phyloP scores from a whole-genome alignment of 331 rosid species.

The Malus hybrid region DNA sequence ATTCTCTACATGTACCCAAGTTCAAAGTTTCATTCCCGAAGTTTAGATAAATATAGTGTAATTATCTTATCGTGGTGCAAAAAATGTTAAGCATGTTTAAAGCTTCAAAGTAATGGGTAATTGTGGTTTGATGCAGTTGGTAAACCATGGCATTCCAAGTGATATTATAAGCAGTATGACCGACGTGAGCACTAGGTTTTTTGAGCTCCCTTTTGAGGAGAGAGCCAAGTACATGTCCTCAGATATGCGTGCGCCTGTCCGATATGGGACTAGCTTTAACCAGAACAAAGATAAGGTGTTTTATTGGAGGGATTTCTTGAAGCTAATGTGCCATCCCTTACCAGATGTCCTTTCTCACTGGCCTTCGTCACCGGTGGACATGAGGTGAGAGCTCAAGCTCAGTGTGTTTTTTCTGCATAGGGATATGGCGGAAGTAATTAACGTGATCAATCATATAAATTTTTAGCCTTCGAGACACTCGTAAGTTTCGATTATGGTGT shows the following conservation, averaged over 20 bases:
- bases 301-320: conserved; percentile 92
- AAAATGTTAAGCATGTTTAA: neutral
- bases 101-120: neutral
- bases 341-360: conserved; percentile 53
- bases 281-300: conserved; percentile 62
- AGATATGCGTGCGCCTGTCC: conserved; percentile 54
- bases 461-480: neutral
- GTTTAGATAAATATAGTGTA: too few species aligned
- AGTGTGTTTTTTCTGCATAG: neutral
- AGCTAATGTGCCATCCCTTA: conserved; percentile 65
- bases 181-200: conserved; percentile 52
- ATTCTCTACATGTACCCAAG: too few species aligned
- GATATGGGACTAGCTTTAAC: conserved; percentile 88
- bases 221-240: conserved; percentile 67
- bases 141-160: conserved; percentile 60
- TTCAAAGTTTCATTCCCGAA: too few species aligned
- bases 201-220: conserved; percentile 73
- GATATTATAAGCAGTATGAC: conserved; percentile 51
- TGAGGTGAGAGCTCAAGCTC: conserved; percentile 31
- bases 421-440: neutral
- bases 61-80: too few species aligned
- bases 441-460: neutral
- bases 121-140: conserved; percentile 41
- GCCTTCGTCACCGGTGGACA: conserved; percentile 69
- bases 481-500: too few species aligned